These are phyloP conservation scores for Aspergillus alliaceus DNA, from an alignment of 2,329 filamentous ascomycete species.

Conservation along the genomic window DNA sequence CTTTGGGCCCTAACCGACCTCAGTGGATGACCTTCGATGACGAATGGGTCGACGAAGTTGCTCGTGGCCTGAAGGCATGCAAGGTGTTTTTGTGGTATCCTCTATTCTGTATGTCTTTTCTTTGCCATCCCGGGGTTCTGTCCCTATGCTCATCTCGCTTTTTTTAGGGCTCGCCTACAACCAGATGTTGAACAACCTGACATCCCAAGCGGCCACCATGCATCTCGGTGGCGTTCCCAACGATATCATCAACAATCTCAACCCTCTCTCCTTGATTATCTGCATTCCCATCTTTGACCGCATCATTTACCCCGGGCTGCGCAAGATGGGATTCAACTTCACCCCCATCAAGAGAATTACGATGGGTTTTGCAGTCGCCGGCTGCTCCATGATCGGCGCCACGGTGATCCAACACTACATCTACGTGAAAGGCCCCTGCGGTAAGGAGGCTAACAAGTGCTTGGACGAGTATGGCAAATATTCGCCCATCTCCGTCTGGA, in stretches of 20 bases:
- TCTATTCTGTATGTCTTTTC: conserved; percentile 42
- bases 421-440: conserved; percentile 64
- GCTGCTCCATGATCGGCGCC: conserved; percentile 51
- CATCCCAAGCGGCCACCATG: conserved; percentile 58
- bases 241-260: conserved; percentile 57
- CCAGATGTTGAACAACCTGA: conserved; percentile 57
- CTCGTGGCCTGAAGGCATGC: conserved; percentile 68
- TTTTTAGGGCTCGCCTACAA: conserved; percentile 48
- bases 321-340: conserved; percentile 49
- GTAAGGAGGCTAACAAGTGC: conserved; percentile 55
- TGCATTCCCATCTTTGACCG: conserved; percentile 56
- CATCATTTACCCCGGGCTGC: conserved; percentile 53
- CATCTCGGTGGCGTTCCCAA: conserved; percentile 54
- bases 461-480: conserved; percentile 41
- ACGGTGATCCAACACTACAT: conserved; percentile 51
- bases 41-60: conserved; percentile 77
- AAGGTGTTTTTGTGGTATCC: conserved; percentile 65
- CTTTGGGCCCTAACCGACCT: conserved; percentile 23
- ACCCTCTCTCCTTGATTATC: conserved; percentile 55
- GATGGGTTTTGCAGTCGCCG: conserved; percentile 51
- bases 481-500: conserved; percentile 65
- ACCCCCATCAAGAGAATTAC: conserved; percentile 56
- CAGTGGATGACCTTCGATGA: conserved; percentile 77
- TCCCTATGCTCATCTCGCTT: background rate
- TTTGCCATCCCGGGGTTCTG: background rate